Conservation (phyloP, 2,329 filamentous ascomycete genomes). For the Trichoderma citrinoviride region DNA sequence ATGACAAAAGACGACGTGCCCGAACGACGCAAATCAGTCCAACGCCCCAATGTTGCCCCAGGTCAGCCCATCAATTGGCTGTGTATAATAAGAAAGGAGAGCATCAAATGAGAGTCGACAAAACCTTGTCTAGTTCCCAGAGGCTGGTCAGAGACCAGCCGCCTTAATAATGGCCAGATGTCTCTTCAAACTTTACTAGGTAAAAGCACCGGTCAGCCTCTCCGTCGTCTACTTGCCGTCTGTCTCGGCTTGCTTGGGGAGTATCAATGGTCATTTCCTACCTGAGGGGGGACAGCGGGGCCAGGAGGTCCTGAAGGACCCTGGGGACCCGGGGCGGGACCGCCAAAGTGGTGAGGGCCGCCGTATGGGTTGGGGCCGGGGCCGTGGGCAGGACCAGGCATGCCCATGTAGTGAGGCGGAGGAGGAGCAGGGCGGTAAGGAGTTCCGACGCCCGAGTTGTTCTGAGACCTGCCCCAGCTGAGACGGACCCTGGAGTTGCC, state of each 20-base stretch:
- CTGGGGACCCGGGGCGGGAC: constrained; percentile 39
- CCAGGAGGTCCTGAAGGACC: constrained; percentile 39
- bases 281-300: constrained; percentile 41
- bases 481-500: constrained; percentile 97
- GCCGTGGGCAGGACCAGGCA: constrained; percentile 44
- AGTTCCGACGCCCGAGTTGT: constrained; percentile 97
- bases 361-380: constrained; percentile 43
- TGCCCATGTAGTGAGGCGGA: constrained; percentile 54
- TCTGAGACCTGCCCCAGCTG: constrained; percentile 97
- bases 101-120: constrained; percentile 26
- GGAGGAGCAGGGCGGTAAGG: constrained; percentile 90
- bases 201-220: not conserved
- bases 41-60: constrained; percentile 32
- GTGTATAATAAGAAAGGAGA: constrained; percentile 28
- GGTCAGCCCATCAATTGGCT: constrained; percentile 26
- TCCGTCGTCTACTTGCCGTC: not conserved
- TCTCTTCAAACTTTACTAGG: constrained; percentile 24
- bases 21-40: constrained; percentile 30
- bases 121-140: constrained; percentile 24
- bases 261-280: constrained; percentile 26
- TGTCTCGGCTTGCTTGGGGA: not conserved
- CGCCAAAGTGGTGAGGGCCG: constrained; percentile 36
- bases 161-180: constrained; percentile 18
- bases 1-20: constrained; percentile 23
- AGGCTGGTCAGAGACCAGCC: constrained; percentile 6